These are phyloP conservation scores for Mangifera indica DNA, from an alignment of 345 rosid species.

Conservation along the genomic window DNA sequence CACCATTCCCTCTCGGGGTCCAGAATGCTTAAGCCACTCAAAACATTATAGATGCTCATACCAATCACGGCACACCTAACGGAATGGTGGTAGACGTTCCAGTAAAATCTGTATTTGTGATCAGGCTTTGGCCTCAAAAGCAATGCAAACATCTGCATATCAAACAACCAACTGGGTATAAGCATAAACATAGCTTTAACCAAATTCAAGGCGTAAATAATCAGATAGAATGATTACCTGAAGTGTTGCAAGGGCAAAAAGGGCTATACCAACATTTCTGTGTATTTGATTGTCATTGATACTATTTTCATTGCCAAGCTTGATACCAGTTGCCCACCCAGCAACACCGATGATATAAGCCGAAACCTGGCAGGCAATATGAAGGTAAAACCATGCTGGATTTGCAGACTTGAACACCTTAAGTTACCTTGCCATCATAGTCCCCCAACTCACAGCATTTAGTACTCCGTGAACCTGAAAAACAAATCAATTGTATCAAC, in stretches of 20 bases:
- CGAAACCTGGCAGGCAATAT: slow-evolving; percentile 58
- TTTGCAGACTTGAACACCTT: slow-evolving; percentile 63
- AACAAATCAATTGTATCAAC: background rate
- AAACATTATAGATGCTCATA: slow-evolving; percentile 52
- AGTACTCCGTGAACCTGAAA: slow-evolving; percentile 73
- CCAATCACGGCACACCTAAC: slow-evolving; percentile 56
- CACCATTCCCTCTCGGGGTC: slow-evolving; percentile 56
- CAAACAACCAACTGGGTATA: background rate
- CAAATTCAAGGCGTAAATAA: background rate
- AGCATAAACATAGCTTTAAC: background rate
- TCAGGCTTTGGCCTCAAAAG: slow-evolving; percentile 80
- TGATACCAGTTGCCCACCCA: slow-evolving; percentile 80
- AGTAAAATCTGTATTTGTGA: slow-evolving; percentile 66
- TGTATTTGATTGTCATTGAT: slow-evolving; percentile 40
- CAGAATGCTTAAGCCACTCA: slow-evolving; percentile 60
- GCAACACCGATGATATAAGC: slow-evolving; percentile 74
- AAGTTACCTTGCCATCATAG: slow-evolving; percentile 67
- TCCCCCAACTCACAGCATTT: slow-evolving; percentile 85
- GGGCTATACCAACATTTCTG: slow-evolving; percentile 59
- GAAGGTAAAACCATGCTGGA: slow-evolving; percentile 88
- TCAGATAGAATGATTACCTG: slow-evolving; percentile 44
- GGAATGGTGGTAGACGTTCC: slow-evolving; percentile 81
- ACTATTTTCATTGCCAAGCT: slow-evolving; percentile 54
- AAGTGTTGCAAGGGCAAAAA: slow-evolving; percentile 68
- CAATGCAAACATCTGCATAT: slow-evolving; percentile 53